These are phyloP conservation scores for Lactifluus pinguis DNA, from an alignment of 768 basidiomycete species.

Conservation along the genomic window DNA sequence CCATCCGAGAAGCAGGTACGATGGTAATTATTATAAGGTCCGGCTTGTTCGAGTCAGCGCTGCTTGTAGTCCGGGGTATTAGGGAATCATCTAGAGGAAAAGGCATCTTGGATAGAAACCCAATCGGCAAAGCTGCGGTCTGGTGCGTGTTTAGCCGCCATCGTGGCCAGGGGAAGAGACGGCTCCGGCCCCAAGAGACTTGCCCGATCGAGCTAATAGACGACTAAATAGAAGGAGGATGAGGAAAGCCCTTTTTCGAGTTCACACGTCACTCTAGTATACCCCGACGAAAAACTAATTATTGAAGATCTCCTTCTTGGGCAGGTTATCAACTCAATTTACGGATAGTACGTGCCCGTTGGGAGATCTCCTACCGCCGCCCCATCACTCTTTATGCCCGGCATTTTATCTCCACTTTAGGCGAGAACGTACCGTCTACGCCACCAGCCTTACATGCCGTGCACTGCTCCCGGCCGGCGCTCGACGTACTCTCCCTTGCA, in stretches of 20 bases:
- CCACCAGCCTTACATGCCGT: neutral
- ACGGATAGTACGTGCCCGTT: slow-evolving; percentile 6
- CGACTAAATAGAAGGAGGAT: slow-evolving; percentile 14
- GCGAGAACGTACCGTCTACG: slow-evolving; percentile 14
- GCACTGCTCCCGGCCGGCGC: neutral
- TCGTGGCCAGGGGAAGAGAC: slow-evolving; percentile 2
- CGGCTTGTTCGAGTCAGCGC: slow-evolving; percentile 11
- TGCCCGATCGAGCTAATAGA: slow-evolving; percentile 11
- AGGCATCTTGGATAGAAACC: neutral
- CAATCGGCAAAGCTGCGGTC: slow-evolving; percentile 16
- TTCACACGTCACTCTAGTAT: neutral
- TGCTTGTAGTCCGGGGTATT: slow-evolving; percentile 9
- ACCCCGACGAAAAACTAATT: neutral
- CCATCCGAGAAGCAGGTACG: slow-evolving; percentile 9
- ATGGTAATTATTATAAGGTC: slow-evolving; percentile 9
- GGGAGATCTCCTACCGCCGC: slow-evolving; percentile 4
- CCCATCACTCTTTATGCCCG: slow-evolving; percentile 3
- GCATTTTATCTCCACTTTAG: neutral
- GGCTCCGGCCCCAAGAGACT: neutral
- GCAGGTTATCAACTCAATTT: neutral
- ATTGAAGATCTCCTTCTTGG: neutral
- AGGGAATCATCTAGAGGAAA: slow-evolving; percentile 17
- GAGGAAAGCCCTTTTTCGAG: slow-evolving; percentile 5
- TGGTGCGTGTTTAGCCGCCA: slow-evolving; percentile 1
- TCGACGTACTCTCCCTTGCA: neutral